A percentile compares a stretch with the other conserved stretches of the same genome.
phyloP scores from a whole-genome alignment of 495 filamentous ascomycete species.

The Letharia lupina region DNA sequence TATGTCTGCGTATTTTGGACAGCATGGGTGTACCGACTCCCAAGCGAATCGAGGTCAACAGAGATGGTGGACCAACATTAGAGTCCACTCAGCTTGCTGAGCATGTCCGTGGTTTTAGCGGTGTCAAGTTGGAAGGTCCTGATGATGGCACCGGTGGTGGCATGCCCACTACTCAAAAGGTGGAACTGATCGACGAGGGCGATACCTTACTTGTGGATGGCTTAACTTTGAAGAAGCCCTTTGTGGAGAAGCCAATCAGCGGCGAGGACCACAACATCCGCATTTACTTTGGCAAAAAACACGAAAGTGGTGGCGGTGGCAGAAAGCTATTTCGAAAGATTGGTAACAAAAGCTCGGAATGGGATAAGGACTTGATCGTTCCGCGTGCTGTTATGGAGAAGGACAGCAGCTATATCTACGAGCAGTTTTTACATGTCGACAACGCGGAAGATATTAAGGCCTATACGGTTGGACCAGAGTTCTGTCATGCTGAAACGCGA shows the following conservation, averaged over 20 bases:
- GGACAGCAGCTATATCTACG: slow-evolving; percentile 82
- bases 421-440: slow-evolving; percentile 91
- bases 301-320: slow-evolving; percentile 70
- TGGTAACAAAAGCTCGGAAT: slow-evolving; percentile 96
- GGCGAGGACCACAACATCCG: slow-evolving; percentile 98
- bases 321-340: slow-evolving; percentile 91
- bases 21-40: slow-evolving; percentile 83
- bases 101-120: slow-evolving; percentile 68
- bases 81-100: slow-evolving; percentile 66
- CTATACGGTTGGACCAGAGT: slow-evolving; percentile 90
- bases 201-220: slow-evolving; percentile 86
- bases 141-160: slow-evolving; percentile 64
- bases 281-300: slow-evolving; percentile 84
- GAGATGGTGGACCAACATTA: slow-evolving; percentile 81
- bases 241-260: slow-evolving; percentile 97
- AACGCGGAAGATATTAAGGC: slow-evolving; percentile 98
- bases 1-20: slow-evolving; percentile 82
- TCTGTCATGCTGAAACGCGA: slow-evolving; percentile 92
- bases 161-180: slow-evolving; percentile 48
- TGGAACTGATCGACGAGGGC: slow-evolving; percentile 77
- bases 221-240: slow-evolving; percentile 73
- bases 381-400: slow-evolving; percentile 74
- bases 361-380: slow-evolving; percentile 61
- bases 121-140: slow-evolving; percentile 66
- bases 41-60: slow-evolving; percentile 81